phyloP scores from a whole-genome alignment of 78 protist genomes.

The Tieghemostelium lacteum region DNA sequence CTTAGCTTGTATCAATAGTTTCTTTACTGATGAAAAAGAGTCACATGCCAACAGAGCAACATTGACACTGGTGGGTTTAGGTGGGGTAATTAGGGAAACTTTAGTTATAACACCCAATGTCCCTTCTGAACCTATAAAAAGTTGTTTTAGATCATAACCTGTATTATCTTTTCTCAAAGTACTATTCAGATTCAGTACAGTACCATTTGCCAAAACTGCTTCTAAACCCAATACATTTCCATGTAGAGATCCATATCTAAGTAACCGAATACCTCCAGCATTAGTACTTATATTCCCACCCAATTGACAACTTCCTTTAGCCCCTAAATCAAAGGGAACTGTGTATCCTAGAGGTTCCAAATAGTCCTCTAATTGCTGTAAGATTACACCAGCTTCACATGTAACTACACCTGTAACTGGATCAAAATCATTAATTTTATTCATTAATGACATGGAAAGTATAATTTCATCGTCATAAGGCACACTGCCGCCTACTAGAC shows the following conservation, averaged over 20 bases:
- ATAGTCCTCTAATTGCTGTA: slow-evolving; percentile 79
- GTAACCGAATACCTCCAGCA: slow-evolving; percentile 96
- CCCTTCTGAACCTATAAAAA: slow-evolving; percentile 98
- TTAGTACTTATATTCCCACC: slow-evolving; percentile 97
- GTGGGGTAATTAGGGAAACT: slow-evolving; percentile 76
- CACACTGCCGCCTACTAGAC: slow-evolving; percentile 92
- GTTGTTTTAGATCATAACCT: slow-evolving; percentile 96
- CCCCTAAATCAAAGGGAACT: slow-evolving; percentile 96
- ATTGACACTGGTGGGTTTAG: slow-evolving; percentile 75
- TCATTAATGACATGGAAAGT: slow-evolving; percentile 82
- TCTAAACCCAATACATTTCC: slow-evolving; percentile 93
- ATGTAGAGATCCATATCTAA: slow-evolving; percentile 95
- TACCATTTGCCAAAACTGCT: slow-evolving; percentile 93
- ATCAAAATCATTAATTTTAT: slow-evolving; percentile 56
- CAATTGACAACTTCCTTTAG: slow-evolving; percentile 95
- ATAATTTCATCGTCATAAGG: slow-evolving; percentile 95
- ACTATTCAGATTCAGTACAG: slow-evolving; percentile 76
- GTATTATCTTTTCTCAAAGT: slow-evolving; percentile 94
- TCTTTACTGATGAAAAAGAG: slow-evolving; percentile 47
- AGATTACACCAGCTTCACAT: slow-evolving; percentile 92
- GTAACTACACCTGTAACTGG: slow-evolving; percentile 69
- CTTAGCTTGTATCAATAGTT: slow-evolving; percentile 64
- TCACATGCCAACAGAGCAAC: slow-evolving; percentile 84
- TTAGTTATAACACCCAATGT: slow-evolving; percentile 96
- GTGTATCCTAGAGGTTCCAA: slow-evolving; percentile 78